These are phyloP conservation scores for Exserohilum turcica DNA, from an alignment of 2,329 filamentous ascomycete species.

Conservation along the genomic window DNA sequence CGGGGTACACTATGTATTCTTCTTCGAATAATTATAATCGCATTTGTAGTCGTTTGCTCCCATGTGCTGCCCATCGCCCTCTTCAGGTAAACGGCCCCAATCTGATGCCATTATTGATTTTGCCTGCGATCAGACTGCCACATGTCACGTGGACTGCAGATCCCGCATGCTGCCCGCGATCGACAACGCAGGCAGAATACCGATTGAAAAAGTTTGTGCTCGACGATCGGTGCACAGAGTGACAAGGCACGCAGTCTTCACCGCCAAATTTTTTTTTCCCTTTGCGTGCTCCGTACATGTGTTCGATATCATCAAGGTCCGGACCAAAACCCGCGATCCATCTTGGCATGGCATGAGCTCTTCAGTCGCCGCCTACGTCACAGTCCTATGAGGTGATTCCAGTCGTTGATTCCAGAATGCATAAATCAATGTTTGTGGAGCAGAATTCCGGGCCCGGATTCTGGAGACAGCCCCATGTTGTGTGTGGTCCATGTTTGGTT, in stretches of 20 bases:
- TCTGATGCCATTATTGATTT: background rate
- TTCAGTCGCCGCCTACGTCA: background rate
- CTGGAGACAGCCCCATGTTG: background rate
- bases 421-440: no score
- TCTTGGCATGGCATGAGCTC: background rate
- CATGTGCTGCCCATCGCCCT: background rate
- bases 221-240: background rate
- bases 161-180: background rate
- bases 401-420: background rate
- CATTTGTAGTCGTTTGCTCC: background rate
- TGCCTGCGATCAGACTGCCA: background rate
- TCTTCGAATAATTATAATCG: background rate
- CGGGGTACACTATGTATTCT: background rate
- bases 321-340: background rate
- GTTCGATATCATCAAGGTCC: background rate
- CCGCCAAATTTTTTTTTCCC: background rate
- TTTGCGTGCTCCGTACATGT: no score
- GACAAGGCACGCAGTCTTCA: background rate
- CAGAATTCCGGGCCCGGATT: no score
- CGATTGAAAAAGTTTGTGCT: background rate
- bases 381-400: background rate
- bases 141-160: conserved; percentile 6
- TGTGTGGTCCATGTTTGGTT: background rate
- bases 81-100: background rate
- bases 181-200: background rate